Percentiles rank a stretch among this genome's conserved stretches.
Conservation (phyloP, 2,329 filamentous ascomycete species). For the Colletotrichum shisoi region DNA sequence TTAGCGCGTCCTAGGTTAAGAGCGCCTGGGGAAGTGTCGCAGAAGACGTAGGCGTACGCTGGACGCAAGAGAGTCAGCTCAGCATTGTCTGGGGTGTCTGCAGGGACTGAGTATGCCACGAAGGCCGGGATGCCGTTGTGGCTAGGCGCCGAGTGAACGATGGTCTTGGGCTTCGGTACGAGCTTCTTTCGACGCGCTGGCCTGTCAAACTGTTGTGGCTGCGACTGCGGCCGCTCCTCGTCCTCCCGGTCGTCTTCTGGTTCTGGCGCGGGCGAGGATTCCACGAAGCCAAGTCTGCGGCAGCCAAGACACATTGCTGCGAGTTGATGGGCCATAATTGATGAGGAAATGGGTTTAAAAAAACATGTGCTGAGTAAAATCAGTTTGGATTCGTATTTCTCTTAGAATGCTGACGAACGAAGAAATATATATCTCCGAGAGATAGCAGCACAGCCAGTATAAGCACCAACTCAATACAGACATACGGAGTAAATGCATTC, state of each 20-base stretch:
- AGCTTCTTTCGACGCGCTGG: neutral
- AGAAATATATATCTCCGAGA: no score
- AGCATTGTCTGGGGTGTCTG: neutral
- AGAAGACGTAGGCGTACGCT: slow-evolving; percentile 7
- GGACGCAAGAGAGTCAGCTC: neutral
- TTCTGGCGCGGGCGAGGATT: neutral
- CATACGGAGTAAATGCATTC: no score
- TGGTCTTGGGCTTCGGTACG: neutral
- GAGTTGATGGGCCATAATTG: no score
- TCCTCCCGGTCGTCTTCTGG: slow-evolving; percentile 1
- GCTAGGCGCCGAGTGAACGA: slow-evolving; percentile 3
- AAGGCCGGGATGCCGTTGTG: slow-evolving; percentile 1
- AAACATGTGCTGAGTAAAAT: no score
- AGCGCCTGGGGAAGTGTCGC: neutral
- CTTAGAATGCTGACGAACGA: no score
- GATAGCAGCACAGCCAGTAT: no score
- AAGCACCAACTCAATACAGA: no score
- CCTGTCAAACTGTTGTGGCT: neutral
- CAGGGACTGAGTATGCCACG: slow-evolving; percentile 1
- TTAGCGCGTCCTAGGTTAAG: neutral
- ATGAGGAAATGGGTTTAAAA: no score
- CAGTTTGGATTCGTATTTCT: no score
- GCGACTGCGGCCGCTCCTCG: neutral
- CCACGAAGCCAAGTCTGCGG: neutral
- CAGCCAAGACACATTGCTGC: slow-evolving; percentile 1